A percentile compares a stretch with the other conserved stretches of the same genome.
Evolutionary conservation across 2,329 filamentous ascomycete species (phyloP).

Genomic region (Arthroderma sp.): DNA sequence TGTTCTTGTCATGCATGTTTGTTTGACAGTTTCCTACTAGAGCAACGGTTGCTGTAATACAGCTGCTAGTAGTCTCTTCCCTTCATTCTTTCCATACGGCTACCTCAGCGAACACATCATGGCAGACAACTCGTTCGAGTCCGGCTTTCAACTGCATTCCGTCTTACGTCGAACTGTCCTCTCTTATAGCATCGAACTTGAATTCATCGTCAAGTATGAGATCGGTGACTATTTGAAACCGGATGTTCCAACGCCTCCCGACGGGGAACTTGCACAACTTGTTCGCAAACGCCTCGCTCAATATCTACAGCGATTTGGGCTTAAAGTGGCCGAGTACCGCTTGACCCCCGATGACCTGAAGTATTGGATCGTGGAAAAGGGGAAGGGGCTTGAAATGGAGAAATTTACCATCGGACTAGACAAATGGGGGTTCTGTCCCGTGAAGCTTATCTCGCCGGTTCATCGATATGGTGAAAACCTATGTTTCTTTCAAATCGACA

Average conservation of each 20-base stretch:
- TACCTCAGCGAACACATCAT: no score
- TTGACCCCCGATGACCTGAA: background rate
- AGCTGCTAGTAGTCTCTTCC: no score
- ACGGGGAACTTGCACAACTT: background rate
- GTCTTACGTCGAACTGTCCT: background rate
- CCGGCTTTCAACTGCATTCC: no score
- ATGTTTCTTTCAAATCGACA: slow-evolving; percentile 8
- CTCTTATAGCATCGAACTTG: slow-evolving; percentile 9
- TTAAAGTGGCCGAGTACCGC: slow-evolving; percentile 7
- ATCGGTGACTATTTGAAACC: background rate
- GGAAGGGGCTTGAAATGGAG: background rate
- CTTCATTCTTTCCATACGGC: no score
- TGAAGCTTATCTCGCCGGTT: slow-evolving; percentile 9
- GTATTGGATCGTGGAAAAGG: slow-evolving; percentile 9
- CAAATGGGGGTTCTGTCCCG: slow-evolving; percentile 7
- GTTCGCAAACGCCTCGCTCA: slow-evolving; percentile 8
- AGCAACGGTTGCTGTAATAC: no score
- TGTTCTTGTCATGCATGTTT: no score
- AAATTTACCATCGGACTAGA: slow-evolving; percentile 4
- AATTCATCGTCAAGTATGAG: slow-evolving; percentile 11
- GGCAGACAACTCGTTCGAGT: no score
- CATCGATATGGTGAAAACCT: slow-evolving; percentile 1
- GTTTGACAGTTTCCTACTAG: no score
- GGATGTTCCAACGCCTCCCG: background rate
- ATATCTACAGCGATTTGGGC: slow-evolving; percentile 4